Base-by-base conservation (phyloP, 1,284 basidiomycete genomes). In the Marasmius oreades region DNA sequence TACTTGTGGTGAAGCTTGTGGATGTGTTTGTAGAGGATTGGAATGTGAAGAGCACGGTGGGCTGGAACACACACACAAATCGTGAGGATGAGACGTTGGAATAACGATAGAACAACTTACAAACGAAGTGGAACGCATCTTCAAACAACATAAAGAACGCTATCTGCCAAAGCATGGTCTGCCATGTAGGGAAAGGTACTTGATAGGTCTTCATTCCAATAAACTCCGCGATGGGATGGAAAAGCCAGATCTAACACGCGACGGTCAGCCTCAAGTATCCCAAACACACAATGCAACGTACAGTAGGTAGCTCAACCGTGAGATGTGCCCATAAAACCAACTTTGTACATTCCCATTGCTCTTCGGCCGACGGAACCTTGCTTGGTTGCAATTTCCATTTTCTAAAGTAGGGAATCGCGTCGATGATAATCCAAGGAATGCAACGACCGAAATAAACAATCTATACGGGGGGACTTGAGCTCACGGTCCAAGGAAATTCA, bases 1-100 rank as follows among this genome's bases (percentile, higher is more conserved):
- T 95, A 98, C 70, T 97, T 95, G 85, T 98, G 96, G 74, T 98
- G 93, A 47, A 94, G 80, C 78, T 98, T 98, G 86, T 99, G 96
- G 63, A 98, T 95, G 75, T 97, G 81, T 77, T 95, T 97, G 85
- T 99, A 99, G 56, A 99, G 80, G 3, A 86, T 78, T 55, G 93
- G 92, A 68, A 85, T 92, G 77, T 99, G 96, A 20, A 97, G 84
- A 10, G 87, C 88, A 66, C 93, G 88, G 76, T 98, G 95, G 11
- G 93, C 94, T 87, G 61, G 12, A 34, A 57, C 59, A 57, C 64
- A 69, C 71, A 61, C 64, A 67, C 31, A 60, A 44, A 36, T 34
- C 54, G 6, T 46, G 23, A 22, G 34, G 31, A 36, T 6, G 3
- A 43, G 23, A 22, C 5, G 31, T 1, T n/a, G n/a, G 28, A 33